These are phyloP conservation scores for Rhododendron mucronatum DNA, from an alignment of 148 eudicot genomes.

Conservation along the genomic window DNA sequence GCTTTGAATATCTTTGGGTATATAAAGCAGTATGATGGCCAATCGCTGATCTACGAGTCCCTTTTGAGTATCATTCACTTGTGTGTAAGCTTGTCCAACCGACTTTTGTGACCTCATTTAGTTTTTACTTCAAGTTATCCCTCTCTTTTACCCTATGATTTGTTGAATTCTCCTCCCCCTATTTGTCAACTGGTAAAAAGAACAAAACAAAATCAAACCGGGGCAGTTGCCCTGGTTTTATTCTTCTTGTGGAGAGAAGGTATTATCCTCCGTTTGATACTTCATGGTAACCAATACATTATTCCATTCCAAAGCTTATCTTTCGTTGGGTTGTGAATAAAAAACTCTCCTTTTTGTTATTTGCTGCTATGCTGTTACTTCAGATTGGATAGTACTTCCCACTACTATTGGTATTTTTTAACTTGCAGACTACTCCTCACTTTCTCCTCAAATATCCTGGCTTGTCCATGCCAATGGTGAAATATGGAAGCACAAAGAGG, in stretches of 20 bases:
- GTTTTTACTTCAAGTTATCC: neutral
- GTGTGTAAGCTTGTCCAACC: neutral
- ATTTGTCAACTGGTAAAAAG: neutral
- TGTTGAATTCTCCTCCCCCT: neutral
- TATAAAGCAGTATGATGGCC: neutral
- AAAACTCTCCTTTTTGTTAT: neutral
- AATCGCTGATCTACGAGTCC: neutral
- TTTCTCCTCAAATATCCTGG: conserved; percentile 64
- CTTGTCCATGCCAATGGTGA: conserved; percentile 52
- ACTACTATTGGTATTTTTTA: neutral
- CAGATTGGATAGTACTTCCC: neutral
- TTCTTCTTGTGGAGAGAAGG: neutral
- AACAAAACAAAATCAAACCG: neutral
- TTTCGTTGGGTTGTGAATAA: neutral
- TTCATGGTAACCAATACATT: neutral
- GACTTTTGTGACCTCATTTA: neutral
- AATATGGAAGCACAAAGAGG: conserved; percentile 60
- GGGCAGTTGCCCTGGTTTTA: neutral
- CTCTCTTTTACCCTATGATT: neutral
- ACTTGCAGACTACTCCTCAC: conserved; percentile 34
- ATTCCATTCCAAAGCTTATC: neutral
- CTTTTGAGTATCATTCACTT: neutral
- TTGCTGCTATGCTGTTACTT: neutral
- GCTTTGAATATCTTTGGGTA: neutral
- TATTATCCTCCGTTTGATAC: neutral